These are phyloP conservation scores for Nitzschia inconspicua DNA, from an alignment of 108 stramenopile genomes.

Conservation along the genomic window DNA sequence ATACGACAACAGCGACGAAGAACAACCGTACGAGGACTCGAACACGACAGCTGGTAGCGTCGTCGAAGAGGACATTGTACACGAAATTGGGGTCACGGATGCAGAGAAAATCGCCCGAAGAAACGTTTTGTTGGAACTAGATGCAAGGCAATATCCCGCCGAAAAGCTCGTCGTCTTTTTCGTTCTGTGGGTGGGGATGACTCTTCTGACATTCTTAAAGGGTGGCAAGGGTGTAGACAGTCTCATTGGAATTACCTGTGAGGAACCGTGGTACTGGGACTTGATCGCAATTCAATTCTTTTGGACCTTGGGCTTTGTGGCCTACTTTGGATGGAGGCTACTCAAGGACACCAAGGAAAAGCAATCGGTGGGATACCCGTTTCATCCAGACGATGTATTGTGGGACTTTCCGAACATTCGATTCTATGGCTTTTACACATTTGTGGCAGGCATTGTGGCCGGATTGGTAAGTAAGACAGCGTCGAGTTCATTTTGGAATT, in stretches of 20 bases:
- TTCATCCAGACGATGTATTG: slow-evolving; percentile 41
- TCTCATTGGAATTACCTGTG: slow-evolving; percentile 57
- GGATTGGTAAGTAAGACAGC: too few relatives aligned
- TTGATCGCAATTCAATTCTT: slow-evolving; percentile 52
- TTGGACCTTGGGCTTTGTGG: slow-evolving; percentile 58
- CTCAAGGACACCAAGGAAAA: slow-evolving; percentile 35
- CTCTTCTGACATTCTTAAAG: slow-evolving; percentile 52
- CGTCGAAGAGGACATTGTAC: neutral
- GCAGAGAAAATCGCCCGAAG: slow-evolving; percentile 18
- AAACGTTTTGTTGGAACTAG: slow-evolving; percentile 39
- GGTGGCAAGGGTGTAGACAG: slow-evolving; percentile 73
- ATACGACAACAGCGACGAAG: neutral
- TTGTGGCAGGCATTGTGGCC: slow-evolving; percentile 65
- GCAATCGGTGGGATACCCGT: slow-evolving; percentile 48
- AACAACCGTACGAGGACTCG: neutral
- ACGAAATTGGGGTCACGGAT: slow-evolving; percentile 2
- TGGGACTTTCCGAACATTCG: slow-evolving; percentile 50
- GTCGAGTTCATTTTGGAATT: too few relatives aligned
- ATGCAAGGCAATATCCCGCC: slow-evolving; percentile 52
- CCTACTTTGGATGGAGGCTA: slow-evolving; percentile 44
- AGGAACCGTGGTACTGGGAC: slow-evolving; percentile 51
- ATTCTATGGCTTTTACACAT: slow-evolving; percentile 53
- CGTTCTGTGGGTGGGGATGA: slow-evolving; percentile 54
- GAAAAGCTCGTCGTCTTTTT: slow-evolving; percentile 49
- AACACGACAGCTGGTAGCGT: neutral